Evolutionary conservation across 2,329 filamentous ascomycete species (phyloP), one percentile per base, ranked within the genome.

Genomic region (Orbilia oligospora): DNA sequence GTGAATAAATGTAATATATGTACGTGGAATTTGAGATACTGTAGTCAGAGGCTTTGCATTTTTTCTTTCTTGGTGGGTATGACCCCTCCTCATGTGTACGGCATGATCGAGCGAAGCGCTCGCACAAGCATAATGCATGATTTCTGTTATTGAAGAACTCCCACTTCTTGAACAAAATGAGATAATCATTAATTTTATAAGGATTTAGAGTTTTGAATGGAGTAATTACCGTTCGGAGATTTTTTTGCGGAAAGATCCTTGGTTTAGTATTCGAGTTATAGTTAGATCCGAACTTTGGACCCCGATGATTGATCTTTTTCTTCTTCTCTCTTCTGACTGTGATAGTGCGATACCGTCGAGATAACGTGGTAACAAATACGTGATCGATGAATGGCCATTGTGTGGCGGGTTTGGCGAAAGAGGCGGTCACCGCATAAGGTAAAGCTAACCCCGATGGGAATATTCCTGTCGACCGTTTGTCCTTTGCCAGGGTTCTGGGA

Each of bases 391-490:
- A 8, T 36, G 44, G 27, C n/a, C n/a, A n/a, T n/a, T n/a, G n/a
- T 33, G 27, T 41, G 70, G 55, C 46, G 41, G 27, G n/a, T 71
- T 51, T 66, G 49, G 51, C 69, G 36, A 63, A 46, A n/a, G 49
- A 24, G 56, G 70, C 61, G 51, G 51, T 51, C 51, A 53, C 61
- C 53, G 20, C 12, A 72, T 66, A 36, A 33, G 69, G 69, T 61
- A 58, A 72, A 65, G 69, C 70, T 41, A 73, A 66, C 38, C 70
- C 70, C 30, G 18, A 51, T 22, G 14, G 70, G 70, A 48, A 14
- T 14, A 51, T 66, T 67, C 48, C 20, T 51, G 3, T 55, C 36
- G 27, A 67, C 49, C 38, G 61, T 73, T 73, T 73, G 61, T 24
- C 51, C 51, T 44, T 73, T 22, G 61, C 41, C 41, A 38, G 63